A percentile compares a stretch with the other conserved stretches of the same genome.
Evolutionary conservation across 2,329 filamentous ascomycete species (phyloP).

Genomic region (Colletotrichum australisinense): DNA sequence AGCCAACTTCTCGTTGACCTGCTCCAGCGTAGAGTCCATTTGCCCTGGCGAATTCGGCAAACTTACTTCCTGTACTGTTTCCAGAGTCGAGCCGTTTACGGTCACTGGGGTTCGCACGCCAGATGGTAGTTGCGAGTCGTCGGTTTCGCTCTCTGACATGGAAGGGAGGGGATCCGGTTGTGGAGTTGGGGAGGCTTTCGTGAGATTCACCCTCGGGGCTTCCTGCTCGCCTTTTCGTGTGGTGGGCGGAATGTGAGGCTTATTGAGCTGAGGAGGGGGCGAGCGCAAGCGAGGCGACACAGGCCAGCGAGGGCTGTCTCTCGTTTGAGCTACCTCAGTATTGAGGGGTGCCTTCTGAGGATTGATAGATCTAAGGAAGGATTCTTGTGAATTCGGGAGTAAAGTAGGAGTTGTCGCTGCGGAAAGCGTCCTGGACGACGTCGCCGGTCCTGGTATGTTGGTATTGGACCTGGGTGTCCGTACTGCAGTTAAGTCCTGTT

Average conservation of each 20-base stretch:
- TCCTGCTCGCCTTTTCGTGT: conserved; percentile 61
- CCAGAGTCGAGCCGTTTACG: conserved; percentile 74
- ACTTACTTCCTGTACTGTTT: conserved; percentile 93
- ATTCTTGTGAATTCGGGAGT: conserved; percentile 70
- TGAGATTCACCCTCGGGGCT: conserved; percentile 63
- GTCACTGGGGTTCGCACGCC: conserved; percentile 68
- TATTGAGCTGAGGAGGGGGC: conserved; percentile 72
- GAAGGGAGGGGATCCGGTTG: conserved; percentile 50
- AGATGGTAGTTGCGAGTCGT: conserved; percentile 60
- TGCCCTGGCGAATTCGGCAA: conserved; percentile 76
- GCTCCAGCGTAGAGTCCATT: conserved; percentile 60
- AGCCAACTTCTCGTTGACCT: conserved; percentile 60
- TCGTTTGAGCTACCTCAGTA: conserved; percentile 55
- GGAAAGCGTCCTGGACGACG: conserved; percentile 75
- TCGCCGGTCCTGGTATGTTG: conserved; percentile 68
- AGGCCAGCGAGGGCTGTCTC: conserved; percentile 77
- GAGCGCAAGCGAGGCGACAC: conserved; percentile 82
- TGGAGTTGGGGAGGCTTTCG: conserved; percentile 60
- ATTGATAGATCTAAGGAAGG: conserved; percentile 68
- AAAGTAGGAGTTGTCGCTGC: conserved; percentile 75
- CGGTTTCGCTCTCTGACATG: conserved; percentile 63
- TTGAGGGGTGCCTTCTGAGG: conserved; percentile 70
- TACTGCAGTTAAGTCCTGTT: conserved; percentile 72
- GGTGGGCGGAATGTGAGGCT: conserved; percentile 55
- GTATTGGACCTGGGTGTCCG: conserved; percentile 61